Evolutionary conservation across 768 basidiomycete species (phyloP).

Genomic region (Tulasnella sp.): DNA sequence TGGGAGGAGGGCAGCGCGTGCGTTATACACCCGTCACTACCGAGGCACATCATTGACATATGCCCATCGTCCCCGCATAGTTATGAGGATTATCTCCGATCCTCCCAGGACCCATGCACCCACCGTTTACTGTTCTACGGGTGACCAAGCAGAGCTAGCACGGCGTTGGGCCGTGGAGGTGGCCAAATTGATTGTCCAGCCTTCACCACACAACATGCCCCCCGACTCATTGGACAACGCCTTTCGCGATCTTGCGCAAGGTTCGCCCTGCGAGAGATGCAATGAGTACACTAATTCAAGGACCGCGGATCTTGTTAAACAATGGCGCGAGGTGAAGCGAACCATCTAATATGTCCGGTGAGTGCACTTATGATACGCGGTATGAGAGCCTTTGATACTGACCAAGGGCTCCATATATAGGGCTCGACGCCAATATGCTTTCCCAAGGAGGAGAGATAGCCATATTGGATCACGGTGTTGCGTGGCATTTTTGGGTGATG

Average conservation of each 20-base stretch:
- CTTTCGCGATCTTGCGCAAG: neutral
- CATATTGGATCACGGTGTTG: no score
- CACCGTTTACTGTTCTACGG: neutral
- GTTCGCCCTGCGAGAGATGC: neutral
- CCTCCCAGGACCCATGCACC: neutral
- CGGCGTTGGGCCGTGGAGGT: neutral
- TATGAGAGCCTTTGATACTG: no score
- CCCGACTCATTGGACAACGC: neutral
- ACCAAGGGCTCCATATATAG: no score
- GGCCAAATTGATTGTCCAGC: neutral
- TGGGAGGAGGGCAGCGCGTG: constrained; percentile 61
- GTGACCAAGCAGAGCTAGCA: neutral
- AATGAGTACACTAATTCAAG: neutral
- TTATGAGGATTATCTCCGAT: neutral
- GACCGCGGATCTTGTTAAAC: neutral
- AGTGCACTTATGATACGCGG: no score
- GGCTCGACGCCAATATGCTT: no score
- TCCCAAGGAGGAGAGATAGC: no score
- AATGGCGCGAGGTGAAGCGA: constrained; percentile 6
- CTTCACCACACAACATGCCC: neutral
- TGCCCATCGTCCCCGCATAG: neutral
- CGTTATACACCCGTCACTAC: no score
- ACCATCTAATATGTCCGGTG: neutral
- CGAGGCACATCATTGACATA: no score
- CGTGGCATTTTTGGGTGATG: no score